Base-by-base conservation (phyloP, 108 stramenopile species). In the Tribonema minus region DNA sequence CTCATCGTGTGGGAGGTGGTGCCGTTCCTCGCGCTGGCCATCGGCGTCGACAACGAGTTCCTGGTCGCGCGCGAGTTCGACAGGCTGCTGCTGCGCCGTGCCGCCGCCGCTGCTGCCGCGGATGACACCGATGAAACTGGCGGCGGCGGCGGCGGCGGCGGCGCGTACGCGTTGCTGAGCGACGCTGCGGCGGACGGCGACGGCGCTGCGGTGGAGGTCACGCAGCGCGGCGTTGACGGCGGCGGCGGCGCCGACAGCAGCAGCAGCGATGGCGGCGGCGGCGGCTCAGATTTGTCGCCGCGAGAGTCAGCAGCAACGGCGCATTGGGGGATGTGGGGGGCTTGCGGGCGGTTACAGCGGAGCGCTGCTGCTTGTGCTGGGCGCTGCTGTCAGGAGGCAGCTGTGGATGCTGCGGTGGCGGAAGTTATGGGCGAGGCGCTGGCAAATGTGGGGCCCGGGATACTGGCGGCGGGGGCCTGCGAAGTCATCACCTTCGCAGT, bases 11-110 rank as follows among this genome's bases (percentile, higher is more conserved):
- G 70, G 77, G 84, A 84, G 76, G 84, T 84, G 2, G 84, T 84
- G 36, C 84, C 84, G 26, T 84, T 84, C 31, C 70, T 84, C 23
- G 82, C 81, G 26, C 70, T 84, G 9, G 84, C 84, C 26, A 84
- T 84, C 37, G 84, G 84, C 3, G 82, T 84, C 41, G 84, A 84
- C 77, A 84, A 84, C 81, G 82, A 82, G 84, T 82, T 84, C 37
- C 76, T 84, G 60, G 27, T 84, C 7, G 37, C 81, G n/a, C 67
- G 82, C 35, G 77, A 82, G 38, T 79, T 72, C 5, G 84, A 84
- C 74, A 77, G 84, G 58, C 61, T 37, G 1, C n/a, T n/a, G n/a
- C n/a, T n/a, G n/a, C n/a, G n/a, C 65, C n/a, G 2, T 36, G 32
- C 9, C 0, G 64, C 36, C 20, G 36, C 7, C 20, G 4, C n/a